These are phyloP conservation scores for Suillus americanus DNA, from an alignment of 768 basidiomycete genomes.

Conservation along the genomic window DNA sequence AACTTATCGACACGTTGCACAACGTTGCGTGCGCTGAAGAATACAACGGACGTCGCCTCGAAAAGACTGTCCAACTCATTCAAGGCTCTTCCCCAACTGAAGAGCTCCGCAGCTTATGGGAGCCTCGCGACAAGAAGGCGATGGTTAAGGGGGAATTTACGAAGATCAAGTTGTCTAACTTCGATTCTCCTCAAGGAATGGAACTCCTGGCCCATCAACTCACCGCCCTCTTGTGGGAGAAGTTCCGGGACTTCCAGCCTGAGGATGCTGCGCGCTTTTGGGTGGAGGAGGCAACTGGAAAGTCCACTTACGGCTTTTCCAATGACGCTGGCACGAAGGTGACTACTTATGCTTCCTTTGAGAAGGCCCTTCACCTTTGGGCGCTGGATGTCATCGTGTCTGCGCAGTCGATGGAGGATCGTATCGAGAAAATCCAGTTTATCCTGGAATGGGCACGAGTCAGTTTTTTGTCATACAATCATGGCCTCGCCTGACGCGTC, in stretches of 20 bases:
- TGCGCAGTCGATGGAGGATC: slow-evolving; percentile 20
- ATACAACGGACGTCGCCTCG: slow-evolving; percentile 25
- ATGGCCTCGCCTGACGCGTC: slow-evolving; percentile 2
- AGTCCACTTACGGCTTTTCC: slow-evolving; percentile 9
- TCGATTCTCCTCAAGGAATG: slow-evolving; percentile 36
- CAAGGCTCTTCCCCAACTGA: slow-evolving; percentile 19
- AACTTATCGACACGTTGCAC: slow-evolving; percentile 31
- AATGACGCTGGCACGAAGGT: slow-evolving; percentile 28
- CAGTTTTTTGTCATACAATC: slow-evolving; percentile 5
- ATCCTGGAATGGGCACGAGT: slow-evolving; percentile 49
- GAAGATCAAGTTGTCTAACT: slow-evolving; percentile 30
- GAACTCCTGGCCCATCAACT: slow-evolving; percentile 48
- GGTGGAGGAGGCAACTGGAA: slow-evolving; percentile 28
- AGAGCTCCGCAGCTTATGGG: slow-evolving; percentile 21
- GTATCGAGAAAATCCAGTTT: slow-evolving; percentile 34
- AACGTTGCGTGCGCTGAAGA: slow-evolving; percentile 22
- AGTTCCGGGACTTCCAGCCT: slow-evolving; percentile 41
- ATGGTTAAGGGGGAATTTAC: slow-evolving; percentile 30
- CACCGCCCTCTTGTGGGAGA: slow-evolving; percentile 37
- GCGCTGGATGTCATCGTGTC: slow-evolving; percentile 38
- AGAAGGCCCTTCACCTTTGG: slow-evolving; percentile 39
- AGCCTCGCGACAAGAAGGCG: slow-evolving; percentile 26
- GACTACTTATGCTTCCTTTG: slow-evolving; percentile 34
- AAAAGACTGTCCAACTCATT: slow-evolving; percentile 26
- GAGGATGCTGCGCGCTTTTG: slow-evolving; percentile 43